Percentiles rank a stretch among this genome's conserved stretches.
These are phyloP conservation scores for Allomyces javanicus DNA, from an alignment of 192 early-diverging fungal species.

Conservation along the genomic window DNA sequence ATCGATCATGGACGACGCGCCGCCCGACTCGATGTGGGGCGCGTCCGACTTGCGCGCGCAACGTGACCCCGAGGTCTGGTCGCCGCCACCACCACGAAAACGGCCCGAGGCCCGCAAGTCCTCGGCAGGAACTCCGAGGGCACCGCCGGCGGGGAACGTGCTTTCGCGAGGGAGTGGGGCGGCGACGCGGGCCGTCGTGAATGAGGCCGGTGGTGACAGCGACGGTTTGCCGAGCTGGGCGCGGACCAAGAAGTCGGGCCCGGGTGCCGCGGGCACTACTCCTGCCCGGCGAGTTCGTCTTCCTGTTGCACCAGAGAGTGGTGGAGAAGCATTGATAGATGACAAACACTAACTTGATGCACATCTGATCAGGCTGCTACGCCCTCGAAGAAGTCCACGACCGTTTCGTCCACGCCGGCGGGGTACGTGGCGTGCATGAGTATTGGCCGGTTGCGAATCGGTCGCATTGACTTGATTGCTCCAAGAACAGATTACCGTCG, in stretches of 20 bases:
- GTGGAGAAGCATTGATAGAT: background rate
- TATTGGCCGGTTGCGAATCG: too few species aligned
- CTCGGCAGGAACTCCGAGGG: background rate
- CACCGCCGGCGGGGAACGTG: background rate
- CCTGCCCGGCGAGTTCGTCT: background rate
- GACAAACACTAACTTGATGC: background rate
- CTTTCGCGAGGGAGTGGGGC: background rate
- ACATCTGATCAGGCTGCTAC: background rate
- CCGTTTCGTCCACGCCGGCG: background rate
- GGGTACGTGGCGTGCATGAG: too few species aligned
- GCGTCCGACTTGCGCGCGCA: background rate
- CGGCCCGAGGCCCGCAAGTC: background rate
- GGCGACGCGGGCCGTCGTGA: too few species aligned
- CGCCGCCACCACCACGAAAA: background rate
- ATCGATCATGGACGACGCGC: background rate
- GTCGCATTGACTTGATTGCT: too few species aligned
- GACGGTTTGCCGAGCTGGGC: background rate
- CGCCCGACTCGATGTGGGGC: background rate
- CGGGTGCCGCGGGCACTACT: background rate
- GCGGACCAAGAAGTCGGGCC: background rate
- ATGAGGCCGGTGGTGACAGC: background rate
- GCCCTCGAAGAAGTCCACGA: background rate
- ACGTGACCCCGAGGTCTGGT: background rate
- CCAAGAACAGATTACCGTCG: too few species aligned
- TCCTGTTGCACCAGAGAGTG: background rate